A percentile compares a stretch with the other conserved stretches of the same genome.
Evolutionary conservation across 2,329 filamentous ascomycete species (phyloP).

Genomic region (Calonectria henricotiae): DNA sequence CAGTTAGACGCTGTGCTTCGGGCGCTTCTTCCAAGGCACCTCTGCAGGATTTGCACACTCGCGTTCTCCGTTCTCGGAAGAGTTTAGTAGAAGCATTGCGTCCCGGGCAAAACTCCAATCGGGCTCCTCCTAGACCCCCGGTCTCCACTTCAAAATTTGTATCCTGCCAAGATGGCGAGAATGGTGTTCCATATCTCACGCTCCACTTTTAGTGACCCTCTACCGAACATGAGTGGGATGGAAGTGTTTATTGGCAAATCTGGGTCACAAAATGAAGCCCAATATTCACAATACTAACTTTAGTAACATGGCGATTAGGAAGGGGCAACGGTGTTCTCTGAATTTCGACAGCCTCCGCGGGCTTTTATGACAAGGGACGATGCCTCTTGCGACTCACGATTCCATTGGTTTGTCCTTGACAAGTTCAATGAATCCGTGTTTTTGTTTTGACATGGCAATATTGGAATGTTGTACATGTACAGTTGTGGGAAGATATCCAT

Average conservation of each 20-base stretch:
- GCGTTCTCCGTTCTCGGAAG: slow-evolving; percentile 50
- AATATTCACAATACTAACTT: not conserved
- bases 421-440: slow-evolving; percentile 27
- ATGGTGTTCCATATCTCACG: slow-evolving; percentile 54
- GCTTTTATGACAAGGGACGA: slow-evolving; percentile 41
- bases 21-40: slow-evolving; percentile 41
- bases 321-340: slow-evolving; percentile 25
- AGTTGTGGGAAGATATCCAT: slow-evolving; percentile 43
- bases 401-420: slow-evolving; percentile 38
- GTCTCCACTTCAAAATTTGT: slow-evolving; percentile 63
- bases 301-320: slow-evolving; percentile 33
- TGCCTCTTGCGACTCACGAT: slow-evolving; percentile 45
- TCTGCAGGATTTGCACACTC: slow-evolving; percentile 46
- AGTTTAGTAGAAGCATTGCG: slow-evolving; percentile 56
- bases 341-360: slow-evolving; percentile 23
- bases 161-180: slow-evolving; percentile 57
- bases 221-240: too few species aligned
- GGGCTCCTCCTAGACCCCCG: slow-evolving; percentile 65
- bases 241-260: too few species aligned
- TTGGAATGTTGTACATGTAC: slow-evolving; percentile 45
- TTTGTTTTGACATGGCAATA: slow-evolving; percentile 38
- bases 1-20: slow-evolving; percentile 42
- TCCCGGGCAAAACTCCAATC: slow-evolving; percentile 65
- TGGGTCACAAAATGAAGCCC: not conserved
- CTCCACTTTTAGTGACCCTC: slow-evolving; percentile 47